Base-by-base conservation (phyloP, 805 yeast genomes). In the Ogataea zsoltii region DNA sequence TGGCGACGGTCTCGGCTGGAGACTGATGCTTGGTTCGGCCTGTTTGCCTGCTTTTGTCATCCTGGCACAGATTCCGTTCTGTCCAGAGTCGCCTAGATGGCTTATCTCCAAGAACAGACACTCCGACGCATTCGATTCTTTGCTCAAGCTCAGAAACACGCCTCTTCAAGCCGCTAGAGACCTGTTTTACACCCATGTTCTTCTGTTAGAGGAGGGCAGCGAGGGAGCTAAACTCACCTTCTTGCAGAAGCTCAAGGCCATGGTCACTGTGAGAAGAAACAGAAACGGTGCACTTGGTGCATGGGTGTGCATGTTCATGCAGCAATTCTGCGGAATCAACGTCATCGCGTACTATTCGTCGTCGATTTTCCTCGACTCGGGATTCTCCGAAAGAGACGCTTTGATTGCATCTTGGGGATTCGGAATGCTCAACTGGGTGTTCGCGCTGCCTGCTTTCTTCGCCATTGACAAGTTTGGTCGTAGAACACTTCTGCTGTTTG, bases 331-430 rank as follows among this genome's bases (percentile, higher is more conserved):
- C 41, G 80, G 78, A 49, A 74, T 72, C 52, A 77, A 74, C 49
- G 71, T 75, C 48, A 57, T 58, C 39, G 59, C 62, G 4, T 85
- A 87, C 67, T 88, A 86, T 65, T 85, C 92, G 1, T 83, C 94
- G 0, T 73, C 85, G 10, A 88, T 88, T 45, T 88, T 88, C 68
- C 65, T 75, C 15, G 75, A 81, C 48, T 80, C 90, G 21, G 85
- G 85, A 34, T 82, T 84, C 65, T 66, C 77, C 30, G 79, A 76
- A 50, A 71, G 76, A 49, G 71, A 76, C 47, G 81, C 96, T 0
- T 66, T 88, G 58, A 68, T 85, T 56, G 95, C 95, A 0, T 86
- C 95, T 0, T 78, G 90, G 80, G 96, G 96, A 4, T 88, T 85
- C 56, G 96, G 62, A 46, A 49, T 58, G 59, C 39, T 59, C 50